phyloP scores from a whole-genome alignment of 2,329 filamentous ascomycete genomes.

The Fusarium buharicum region DNA sequence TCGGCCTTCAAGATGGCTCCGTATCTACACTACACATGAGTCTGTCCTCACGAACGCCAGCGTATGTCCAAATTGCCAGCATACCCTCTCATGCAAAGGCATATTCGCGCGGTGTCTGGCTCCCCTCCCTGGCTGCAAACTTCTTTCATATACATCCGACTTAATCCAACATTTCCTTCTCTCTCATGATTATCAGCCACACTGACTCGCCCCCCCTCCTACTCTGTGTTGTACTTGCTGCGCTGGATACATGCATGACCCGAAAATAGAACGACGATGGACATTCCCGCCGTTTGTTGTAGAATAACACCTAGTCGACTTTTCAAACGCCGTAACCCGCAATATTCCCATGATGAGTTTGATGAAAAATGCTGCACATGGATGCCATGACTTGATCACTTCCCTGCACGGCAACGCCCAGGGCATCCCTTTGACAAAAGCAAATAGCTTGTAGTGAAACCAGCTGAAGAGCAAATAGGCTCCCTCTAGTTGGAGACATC shows the following conservation, averaged over 20 bases:
- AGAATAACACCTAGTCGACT: slow-evolving; percentile 38
- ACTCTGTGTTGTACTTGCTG: slow-evolving; percentile 6
- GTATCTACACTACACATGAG: slow-evolving; percentile 28
- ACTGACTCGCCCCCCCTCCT: slow-evolving; percentile 1
- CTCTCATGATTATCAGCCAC: slow-evolving; percentile 19
- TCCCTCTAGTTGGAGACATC: slow-evolving; percentile 6
- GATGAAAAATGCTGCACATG: slow-evolving; percentile 37
- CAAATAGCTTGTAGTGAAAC: slow-evolving; percentile 10
- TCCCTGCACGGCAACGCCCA: slow-evolving; percentile 12
- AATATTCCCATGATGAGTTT: slow-evolving; percentile 36
- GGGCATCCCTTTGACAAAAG: slow-evolving; percentile 13
- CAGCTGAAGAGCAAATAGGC: slow-evolving; percentile 4
- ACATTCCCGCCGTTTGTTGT: slow-evolving; percentile 30
- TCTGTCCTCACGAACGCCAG: slow-evolving; percentile 22
- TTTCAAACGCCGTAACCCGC: slow-evolving; percentile 41
- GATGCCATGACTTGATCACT: slow-evolving; percentile 17
- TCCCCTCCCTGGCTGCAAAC: slow-evolving; percentile 2
- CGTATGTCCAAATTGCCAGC: slow-evolving; percentile 25
- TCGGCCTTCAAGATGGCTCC: slow-evolving; percentile 16
- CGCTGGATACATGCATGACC: slow-evolving; percentile 33
- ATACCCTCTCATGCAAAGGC: slow-evolving; percentile 13
- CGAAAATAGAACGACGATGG: slow-evolving; percentile 25
- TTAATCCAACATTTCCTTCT: slow-evolving; percentile 11
- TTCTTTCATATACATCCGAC: slow-evolving; percentile 12
- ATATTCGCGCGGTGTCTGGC: slow-evolving; percentile 11